Base-by-base conservation (phyloP, 2,329 filamentous ascomycete species). In the Penicillium palitans region DNA sequence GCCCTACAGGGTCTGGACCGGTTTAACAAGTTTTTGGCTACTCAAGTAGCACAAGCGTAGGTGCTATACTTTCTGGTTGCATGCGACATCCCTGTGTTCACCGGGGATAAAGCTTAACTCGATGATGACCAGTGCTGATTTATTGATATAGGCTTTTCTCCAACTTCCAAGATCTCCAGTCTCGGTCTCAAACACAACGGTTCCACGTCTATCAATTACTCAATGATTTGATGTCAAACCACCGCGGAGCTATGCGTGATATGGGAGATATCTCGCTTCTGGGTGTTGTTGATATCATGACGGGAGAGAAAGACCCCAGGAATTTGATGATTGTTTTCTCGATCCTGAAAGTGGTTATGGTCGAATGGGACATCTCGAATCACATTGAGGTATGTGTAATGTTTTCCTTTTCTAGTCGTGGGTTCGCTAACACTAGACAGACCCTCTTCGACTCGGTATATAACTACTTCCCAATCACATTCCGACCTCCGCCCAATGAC, bases 391-490 rank as follows among this genome's bases (percentile, higher is more conserved):
- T 84, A 74, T 52, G 62, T 35, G 19, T 27, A 24, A 15, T 12
- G 29, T 12, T 12, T 8, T 31, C 5, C 12, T 29, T 5, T 1
- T 25, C 25, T 31, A 31, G 29, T 31, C 29, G 10, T 12, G 33
- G 13, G 37, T 9, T 29, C 17, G 13, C 68, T 74, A 49, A 74
- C 45, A 12, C 2, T n/a, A 3, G 3, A 35, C 59, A 78, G 79
- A 68, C 74, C 31, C 77, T 89, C 45, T 89, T 89, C 68, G 87
- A 90, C 63, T 81, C 86, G 4, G 86, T 87, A 19, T 90, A 88
- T 73, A 88, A 88, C 66, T 90, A 90, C 71, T 90, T 89, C 68
- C 87, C 87, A 0, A 89, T 90, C 64, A 89, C 87, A 0, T 90
- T 89, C 73, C 82, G 84, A 66, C 86, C 87, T 12, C 87, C 87